Evolutionary conservation across 2,329 filamentous ascomycete species (phyloP), one percentile per base, ranked within the genome.

Genomic region (Sordariomycetes sp.): DNA sequence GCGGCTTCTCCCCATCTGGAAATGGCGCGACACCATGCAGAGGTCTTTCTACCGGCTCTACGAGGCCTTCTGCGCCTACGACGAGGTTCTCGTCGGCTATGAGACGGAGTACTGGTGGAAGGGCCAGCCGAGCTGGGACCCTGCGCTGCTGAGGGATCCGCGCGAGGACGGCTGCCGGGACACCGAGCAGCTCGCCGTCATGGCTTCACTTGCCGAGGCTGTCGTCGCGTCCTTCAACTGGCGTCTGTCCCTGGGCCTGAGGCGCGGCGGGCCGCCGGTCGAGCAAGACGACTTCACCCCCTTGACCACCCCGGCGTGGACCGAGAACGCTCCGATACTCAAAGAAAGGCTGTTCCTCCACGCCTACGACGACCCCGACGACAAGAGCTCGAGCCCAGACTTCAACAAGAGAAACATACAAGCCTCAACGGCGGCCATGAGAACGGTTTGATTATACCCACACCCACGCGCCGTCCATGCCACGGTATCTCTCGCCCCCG

Each of bases 71-170:
- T 49, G 46, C 33, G 45, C 44, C 21, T 38, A 38, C 9, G 41
- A 51, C 34, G 48, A 45, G 8, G 24, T 35, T 6, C 36, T 48
- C 16, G 42, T 50, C 7, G 39, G 42, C 15, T 50, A 46, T 20
- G 48, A 49, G 38, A 43, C 43, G 9, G 46, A 51, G 39, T 53
- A 53, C 30, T 42, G 49, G 27, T 53, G 46, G 45, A 42, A 42
- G n/a, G 18, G 30, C 12, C 38, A 41, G 21, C 42, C 42, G 6
- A 16, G 17, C 9, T 51, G 45, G 49, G 39, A 49, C 12, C 36
- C 43, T 2, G 47, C 48, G 33, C 42, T 40, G n/a, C 20, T 21
- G 17, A 36, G 37, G 16, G 35, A 39, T 21, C 34, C 34, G 10
- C 27, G 34, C 19, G 27, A 31, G 10, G 30, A 37, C 18, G 30